Conservation (phyloP, 192 early-diverging fungal genomes). For the Linnemannia schmuckeri region DNA sequence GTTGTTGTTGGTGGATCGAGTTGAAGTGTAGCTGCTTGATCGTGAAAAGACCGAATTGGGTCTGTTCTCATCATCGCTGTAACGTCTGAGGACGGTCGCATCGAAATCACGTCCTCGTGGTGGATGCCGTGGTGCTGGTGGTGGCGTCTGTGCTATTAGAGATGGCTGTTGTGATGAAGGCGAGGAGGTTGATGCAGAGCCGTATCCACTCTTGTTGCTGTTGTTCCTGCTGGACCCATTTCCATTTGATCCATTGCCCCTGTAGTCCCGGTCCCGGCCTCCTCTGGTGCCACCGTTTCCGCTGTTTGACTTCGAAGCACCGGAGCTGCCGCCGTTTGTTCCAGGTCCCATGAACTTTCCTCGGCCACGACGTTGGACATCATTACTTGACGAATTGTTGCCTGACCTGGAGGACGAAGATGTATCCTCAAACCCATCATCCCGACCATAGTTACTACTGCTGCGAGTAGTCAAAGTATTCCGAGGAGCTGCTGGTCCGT, state of each 20-base stretch:
- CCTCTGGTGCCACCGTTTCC: conserved; percentile 5
- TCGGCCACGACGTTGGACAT: conserved; percentile 43
- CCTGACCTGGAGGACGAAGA: conserved; percentile 18
- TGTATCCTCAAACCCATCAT: not conserved
- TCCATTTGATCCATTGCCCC: not conserved
- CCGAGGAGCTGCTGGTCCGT: not conserved
- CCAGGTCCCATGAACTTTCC: conserved; percentile 52
- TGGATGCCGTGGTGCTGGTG: conserved; percentile 26
- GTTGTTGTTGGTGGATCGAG: conserved; percentile 16
- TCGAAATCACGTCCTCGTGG: conserved; percentile 59
- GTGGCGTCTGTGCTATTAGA: conserved; percentile 7
- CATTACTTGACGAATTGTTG: conserved; percentile 10
- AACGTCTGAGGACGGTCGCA: conserved; percentile 53
- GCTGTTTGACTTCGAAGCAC: not conserved
- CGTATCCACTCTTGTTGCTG: not conserved
- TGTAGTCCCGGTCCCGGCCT: not conserved
- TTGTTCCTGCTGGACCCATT: not conserved
- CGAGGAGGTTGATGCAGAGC: conserved; percentile 11
- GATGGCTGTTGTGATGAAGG: not conserved
- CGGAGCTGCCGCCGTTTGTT: not conserved
- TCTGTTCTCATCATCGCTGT: conserved; percentile 47
- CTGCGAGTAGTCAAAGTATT: not conserved
- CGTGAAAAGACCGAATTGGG: conserved; percentile 36
- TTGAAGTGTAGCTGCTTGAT: conserved; percentile 29
- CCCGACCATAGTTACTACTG: not conserved